phyloP scores from a whole-genome alignment of 2,329 filamentous ascomycete genomes.

The Aspergillus arachidicola region DNA sequence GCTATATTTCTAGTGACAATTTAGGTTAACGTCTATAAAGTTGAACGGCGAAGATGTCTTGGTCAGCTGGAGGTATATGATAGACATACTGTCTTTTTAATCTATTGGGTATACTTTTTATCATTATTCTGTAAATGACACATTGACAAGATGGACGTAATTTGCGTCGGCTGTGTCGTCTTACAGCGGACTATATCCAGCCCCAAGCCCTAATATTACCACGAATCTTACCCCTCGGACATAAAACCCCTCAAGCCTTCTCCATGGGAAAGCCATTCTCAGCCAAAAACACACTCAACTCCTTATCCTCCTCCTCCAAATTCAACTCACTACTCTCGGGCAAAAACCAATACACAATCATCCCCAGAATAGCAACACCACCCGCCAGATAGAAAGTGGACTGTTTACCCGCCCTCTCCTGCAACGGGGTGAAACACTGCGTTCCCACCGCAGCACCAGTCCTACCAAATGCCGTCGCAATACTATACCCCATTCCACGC shows the following conservation, averaged over 20 bases:
- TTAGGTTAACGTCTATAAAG: neutral
- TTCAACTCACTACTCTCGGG: slow-evolving; percentile 33
- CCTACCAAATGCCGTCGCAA: slow-evolving; percentile 38
- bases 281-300: slow-evolving; percentile 25
- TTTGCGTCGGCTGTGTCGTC: no score
- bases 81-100: neutral
- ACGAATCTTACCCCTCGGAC: rapidly evolving
- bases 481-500: slow-evolving; percentile 35
- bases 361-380: slow-evolving; percentile 31
- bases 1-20: rapidly evolving
- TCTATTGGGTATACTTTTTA: neutral
- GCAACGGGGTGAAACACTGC: slow-evolving; percentile 36
- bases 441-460: slow-evolving; percentile 40
- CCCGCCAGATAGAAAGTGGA: slow-evolving; percentile 38
- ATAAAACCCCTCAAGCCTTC: neutral
- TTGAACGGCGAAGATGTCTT: neutral
- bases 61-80: neutral
- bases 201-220: neutral
- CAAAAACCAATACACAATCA: slow-evolving; percentile 33
- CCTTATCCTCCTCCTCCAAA: slow-evolving; percentile 31
- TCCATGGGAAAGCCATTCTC: slow-evolving; percentile 23
- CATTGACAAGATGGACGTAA: no score
- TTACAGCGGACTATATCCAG: no score
- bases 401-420: slow-evolving; percentile 30
- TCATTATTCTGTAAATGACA: no score